A percentile compares a stretch with the other conserved stretches of the same genome.
phyloP scores from a whole-genome alignment of 1,139 yeast species.

The Debaryomycetaceae sp. region DNA sequence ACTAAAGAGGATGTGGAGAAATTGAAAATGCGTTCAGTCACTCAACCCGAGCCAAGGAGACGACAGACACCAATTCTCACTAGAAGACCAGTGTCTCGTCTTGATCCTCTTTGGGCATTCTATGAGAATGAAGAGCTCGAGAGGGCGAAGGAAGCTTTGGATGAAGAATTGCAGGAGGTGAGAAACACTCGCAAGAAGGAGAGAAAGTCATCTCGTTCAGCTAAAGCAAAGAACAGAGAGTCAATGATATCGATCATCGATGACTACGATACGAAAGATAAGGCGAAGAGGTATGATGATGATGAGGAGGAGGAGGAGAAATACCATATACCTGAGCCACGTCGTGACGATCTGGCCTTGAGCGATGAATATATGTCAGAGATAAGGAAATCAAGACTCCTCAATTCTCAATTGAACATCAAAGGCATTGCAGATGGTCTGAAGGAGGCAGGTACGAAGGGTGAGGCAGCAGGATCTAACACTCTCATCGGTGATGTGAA shows the following conservation, averaged over 20 bases:
- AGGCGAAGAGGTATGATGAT: constrained; percentile 12
- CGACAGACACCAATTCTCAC: constrained; percentile 43
- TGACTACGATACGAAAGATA: constrained; percentile 8
- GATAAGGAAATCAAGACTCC: constrained; percentile 40
- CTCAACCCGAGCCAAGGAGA: constrained; percentile 38
- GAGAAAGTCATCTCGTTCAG: neutral
- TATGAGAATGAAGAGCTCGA: constrained; percentile 47
- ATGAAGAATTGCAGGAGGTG: constrained; percentile 29
- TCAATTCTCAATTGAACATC: constrained; percentile 42
- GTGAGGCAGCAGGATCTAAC: constrained; percentile 19
- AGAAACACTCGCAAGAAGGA: constrained; percentile 2
- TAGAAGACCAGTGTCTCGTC: constrained; percentile 64
- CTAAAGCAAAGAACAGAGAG: constrained; percentile 24
- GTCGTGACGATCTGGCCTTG: constrained; percentile 34
- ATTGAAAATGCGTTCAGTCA: constrained; percentile 45
- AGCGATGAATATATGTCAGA: constrained; percentile 46
- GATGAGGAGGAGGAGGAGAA: constrained; percentile 7
- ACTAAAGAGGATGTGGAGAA: constrained; percentile 41
- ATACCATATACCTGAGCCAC: constrained; percentile 39
- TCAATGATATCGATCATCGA: constrained; percentile 38
- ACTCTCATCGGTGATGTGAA: constrained; percentile 56
- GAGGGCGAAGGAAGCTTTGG: constrained; percentile 43
- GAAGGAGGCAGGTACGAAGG: constrained; percentile 11
- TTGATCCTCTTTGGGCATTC: constrained; percentile 61
- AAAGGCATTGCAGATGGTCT: constrained; percentile 17